These are phyloP conservation scores for Globisporangium splendens DNA, from an alignment of 352 stramenopile species.

Conservation along the genomic window DNA sequence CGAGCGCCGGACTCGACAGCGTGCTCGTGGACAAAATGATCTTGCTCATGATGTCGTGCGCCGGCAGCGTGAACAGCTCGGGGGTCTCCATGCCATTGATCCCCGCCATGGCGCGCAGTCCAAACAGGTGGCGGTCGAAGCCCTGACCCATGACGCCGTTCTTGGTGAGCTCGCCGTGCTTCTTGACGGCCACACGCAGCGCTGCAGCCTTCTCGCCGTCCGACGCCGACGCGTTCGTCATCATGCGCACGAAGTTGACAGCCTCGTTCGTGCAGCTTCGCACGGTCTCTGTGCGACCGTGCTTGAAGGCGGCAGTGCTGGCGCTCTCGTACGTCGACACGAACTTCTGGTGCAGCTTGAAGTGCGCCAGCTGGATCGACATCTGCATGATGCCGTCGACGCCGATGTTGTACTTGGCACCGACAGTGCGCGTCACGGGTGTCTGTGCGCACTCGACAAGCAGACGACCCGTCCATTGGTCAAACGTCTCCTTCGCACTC, in stretches of 20 bases:
- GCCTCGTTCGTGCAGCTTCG: slow-evolving; percentile 88
- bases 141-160: slow-evolving; percentile 89
- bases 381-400: slow-evolving; percentile 91
- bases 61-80: slow-evolving; percentile 77
- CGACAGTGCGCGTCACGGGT: slow-evolving; percentile 62
- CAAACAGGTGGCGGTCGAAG: slow-evolving; percentile 88
- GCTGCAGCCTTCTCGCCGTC: slow-evolving; percentile 56
- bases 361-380: slow-evolving; percentile 88
- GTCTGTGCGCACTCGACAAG: slow-evolving; percentile 73
- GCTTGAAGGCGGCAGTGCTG: slow-evolving; percentile 90
- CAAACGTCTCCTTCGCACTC: slow-evolving; percentile 69
- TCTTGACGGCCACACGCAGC: slow-evolving; percentile 73
- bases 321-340: slow-evolving; percentile 87
- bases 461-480: slow-evolving; percentile 57
- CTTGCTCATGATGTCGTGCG: slow-evolving; percentile 78
- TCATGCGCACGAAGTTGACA: slow-evolving; percentile 64
- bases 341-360: slow-evolving; percentile 75
- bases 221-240: slow-evolving; percentile 54
- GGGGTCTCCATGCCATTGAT: slow-evolving; percentile 54
- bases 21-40: slow-evolving; percentile 92
- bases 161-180: slow-evolving; percentile 88
- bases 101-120: slow-evolving; percentile 63
- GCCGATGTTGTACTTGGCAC: slow-evolving; percentile 67
- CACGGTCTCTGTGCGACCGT: slow-evolving; percentile 88
- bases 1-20: slow-evolving; percentile 76